Conservation (phyloP, 2,329 filamentous ascomycete species). For the Penicillium hordei region DNA sequence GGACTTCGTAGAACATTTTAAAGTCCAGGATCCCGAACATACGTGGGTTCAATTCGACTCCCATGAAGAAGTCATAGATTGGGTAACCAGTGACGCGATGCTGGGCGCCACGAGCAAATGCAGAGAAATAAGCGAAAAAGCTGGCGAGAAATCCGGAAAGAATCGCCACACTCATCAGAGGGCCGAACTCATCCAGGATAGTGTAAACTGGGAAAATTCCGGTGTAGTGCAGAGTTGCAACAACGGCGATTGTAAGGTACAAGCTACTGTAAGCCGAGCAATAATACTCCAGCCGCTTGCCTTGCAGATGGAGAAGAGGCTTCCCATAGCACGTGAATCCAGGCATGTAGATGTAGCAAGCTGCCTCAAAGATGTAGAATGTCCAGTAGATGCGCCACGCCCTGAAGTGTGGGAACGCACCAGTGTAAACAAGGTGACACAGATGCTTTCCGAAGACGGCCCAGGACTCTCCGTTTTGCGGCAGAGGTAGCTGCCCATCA, state of each 20-base stretch:
- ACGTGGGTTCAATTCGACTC: constrained; percentile 79
- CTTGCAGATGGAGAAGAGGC: constrained; percentile 74
- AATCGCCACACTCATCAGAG: constrained; percentile 88
- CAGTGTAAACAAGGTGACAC: constrained; percentile 69
- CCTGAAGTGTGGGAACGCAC: constrained; percentile 75
- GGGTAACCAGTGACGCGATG: constrained; percentile 85
- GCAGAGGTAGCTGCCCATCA: constrained; percentile 73
- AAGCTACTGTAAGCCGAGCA: constrained; percentile 85
- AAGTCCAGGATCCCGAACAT: constrained; percentile 81
- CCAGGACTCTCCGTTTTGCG: constrained; percentile 62
- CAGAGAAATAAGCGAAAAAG: constrained; percentile 82
- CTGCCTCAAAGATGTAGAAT: constrained; percentile 80
- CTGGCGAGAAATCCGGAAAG: constrained; percentile 81
- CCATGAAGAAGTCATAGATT: constrained; percentile 89
- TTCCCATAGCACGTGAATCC: constrained; percentile 87
- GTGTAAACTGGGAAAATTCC: constrained; percentile 85
- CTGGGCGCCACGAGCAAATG: constrained; percentile 72
- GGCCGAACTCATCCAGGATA: constrained; percentile 89
- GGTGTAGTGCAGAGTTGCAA: constrained; percentile 70
- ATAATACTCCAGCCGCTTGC: constrained; percentile 86
- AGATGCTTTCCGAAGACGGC: constrained; percentile 70
- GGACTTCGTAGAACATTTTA: constrained; percentile 94
- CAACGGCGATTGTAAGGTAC: constrained; percentile 75
- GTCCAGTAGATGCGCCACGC: constrained; percentile 95
- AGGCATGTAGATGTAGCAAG: constrained; percentile 80